Conservation (phyloP, 176 grass and related monocot species). For the Neostapfia colusana region DNA sequence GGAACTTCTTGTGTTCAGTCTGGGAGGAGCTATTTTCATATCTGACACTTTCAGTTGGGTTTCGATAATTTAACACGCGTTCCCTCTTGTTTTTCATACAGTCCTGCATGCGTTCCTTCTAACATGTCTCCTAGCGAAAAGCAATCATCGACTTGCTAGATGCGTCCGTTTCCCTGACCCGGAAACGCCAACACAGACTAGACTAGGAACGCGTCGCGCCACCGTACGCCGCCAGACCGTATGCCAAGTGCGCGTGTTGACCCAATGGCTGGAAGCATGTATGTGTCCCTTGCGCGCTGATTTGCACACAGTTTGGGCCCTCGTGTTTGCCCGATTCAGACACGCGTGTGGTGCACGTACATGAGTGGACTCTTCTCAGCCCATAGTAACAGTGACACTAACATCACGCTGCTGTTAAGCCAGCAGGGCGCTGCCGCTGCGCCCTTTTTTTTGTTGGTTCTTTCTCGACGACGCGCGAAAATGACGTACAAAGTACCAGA, state of each 20-base stretch:
- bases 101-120: too few species aligned
- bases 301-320: background rate
- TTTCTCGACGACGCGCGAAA: too few species aligned
- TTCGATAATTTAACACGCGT: too few species aligned
- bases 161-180: too few species aligned
- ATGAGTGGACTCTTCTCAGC: slow-evolving; percentile 4
- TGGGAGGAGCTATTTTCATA: too few species aligned
- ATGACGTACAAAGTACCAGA: too few species aligned
- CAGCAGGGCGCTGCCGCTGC: too few species aligned
- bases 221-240: background rate
- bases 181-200: background rate
- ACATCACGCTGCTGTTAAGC: too few species aligned
- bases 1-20: too few species aligned
- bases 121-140: background rate
- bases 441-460: too few species aligned
- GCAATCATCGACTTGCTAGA: background rate
- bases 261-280: background rate
- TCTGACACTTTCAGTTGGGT: too few species aligned
- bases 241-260: slow-evolving; percentile 1
- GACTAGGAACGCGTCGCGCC: background rate
- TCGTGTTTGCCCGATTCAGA: slow-evolving; percentile 15
- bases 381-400: too few species aligned
- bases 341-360: slow-evolving; percentile 10
- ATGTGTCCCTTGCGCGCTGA: background rate
- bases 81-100: background rate